Evolutionary conservation across 345 rosid genomes (phyloP).

Genomic region (Salix purpurea): DNA sequence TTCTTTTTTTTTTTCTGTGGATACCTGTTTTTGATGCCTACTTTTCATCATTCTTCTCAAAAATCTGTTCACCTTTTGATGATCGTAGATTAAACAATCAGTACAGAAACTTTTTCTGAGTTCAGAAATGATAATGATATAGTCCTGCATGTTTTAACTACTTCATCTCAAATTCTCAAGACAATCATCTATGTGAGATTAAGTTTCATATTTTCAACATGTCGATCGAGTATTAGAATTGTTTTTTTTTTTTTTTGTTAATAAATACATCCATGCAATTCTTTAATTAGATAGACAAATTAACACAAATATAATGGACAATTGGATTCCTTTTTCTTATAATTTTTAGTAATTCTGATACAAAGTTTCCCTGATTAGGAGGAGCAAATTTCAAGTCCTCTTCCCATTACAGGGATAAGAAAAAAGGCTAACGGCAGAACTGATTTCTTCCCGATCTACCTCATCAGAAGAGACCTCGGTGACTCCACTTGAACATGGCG

Average conservation of each 20-base stretch:
- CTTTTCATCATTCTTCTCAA: constrained; percentile 6
- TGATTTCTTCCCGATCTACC: constrained; percentile 37
- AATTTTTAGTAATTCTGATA: background rate
- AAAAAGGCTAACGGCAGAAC: constrained; percentile 3
- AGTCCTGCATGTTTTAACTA: background rate
- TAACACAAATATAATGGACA: background rate
- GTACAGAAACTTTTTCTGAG: constrained; percentile 13
- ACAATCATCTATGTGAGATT: background rate
- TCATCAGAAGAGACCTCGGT: constrained; percentile 23
- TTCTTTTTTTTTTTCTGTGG: constrained; percentile 25
- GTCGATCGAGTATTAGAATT: too few species aligned
- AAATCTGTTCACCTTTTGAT: constrained; percentile 28
- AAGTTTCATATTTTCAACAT: background rate
- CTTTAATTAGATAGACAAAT: constrained; percentile 5
- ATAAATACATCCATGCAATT: background rate
- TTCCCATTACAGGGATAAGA: constrained; percentile 20
- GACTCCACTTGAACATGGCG: constrained; percentile 52
- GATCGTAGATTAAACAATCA: constrained; percentile 15
- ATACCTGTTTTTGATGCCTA: constrained; percentile 13
- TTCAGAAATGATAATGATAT: background rate
- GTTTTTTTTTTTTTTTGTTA: too few species aligned
- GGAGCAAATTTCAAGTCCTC: constrained; percentile 5
- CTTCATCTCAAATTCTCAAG: background rate
- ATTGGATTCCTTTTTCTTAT: background rate
- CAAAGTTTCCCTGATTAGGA: background rate